Evolutionary conservation across 2,329 filamentous ascomycete genomes (phyloP).

Genomic region (Huntiella abstrusa): DNA sequence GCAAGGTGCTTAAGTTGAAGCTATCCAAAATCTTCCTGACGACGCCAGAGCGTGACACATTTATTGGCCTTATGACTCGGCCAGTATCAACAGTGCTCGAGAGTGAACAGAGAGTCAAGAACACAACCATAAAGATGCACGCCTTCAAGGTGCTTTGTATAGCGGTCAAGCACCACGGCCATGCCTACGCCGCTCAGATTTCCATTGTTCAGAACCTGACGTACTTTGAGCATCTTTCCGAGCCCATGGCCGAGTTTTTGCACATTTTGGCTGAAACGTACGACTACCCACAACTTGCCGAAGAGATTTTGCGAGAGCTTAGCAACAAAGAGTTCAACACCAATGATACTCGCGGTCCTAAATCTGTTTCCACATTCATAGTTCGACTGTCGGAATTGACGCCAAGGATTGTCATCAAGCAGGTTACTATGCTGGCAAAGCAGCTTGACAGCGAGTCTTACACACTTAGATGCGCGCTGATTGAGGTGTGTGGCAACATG

Average conservation of each 20-base stretch:
- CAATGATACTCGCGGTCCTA: slow-evolving; percentile 86
- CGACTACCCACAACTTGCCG: slow-evolving; percentile 85
- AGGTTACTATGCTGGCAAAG: slow-evolving; percentile 89
- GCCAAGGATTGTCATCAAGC: slow-evolving; percentile 83
- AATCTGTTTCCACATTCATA: slow-evolving; percentile 88
- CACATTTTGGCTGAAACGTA: slow-evolving; percentile 94
- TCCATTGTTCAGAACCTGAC: slow-evolving; percentile 95
- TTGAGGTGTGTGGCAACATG: slow-evolving; percentile 94
- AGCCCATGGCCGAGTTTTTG: slow-evolving; percentile 96
- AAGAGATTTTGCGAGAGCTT: slow-evolving; percentile 82
- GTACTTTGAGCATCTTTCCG: slow-evolving; percentile 96
- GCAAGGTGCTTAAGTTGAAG: slow-evolving; percentile 85
- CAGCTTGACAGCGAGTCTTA: slow-evolving; percentile 95
- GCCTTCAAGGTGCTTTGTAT: slow-evolving; percentile 94
- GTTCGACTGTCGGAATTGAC: slow-evolving; percentile 82
- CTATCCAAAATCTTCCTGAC: slow-evolving; percentile 85
- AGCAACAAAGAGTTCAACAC: slow-evolving; percentile 97
- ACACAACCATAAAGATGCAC: slow-evolving; percentile 79
- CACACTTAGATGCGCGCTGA: slow-evolving; percentile 77
- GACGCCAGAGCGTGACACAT: slow-evolving; percentile 88
- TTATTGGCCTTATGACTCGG: slow-evolving; percentile 76
- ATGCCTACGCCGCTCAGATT: slow-evolving; percentile 90
- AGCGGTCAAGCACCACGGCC: slow-evolving; percentile 91
- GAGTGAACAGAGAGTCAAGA: slow-evolving; percentile 83
- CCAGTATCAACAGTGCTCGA: slow-evolving; percentile 89